Base-by-base conservation (phyloP, 257 asterid species). In the Nemophila menziesii region DNA sequence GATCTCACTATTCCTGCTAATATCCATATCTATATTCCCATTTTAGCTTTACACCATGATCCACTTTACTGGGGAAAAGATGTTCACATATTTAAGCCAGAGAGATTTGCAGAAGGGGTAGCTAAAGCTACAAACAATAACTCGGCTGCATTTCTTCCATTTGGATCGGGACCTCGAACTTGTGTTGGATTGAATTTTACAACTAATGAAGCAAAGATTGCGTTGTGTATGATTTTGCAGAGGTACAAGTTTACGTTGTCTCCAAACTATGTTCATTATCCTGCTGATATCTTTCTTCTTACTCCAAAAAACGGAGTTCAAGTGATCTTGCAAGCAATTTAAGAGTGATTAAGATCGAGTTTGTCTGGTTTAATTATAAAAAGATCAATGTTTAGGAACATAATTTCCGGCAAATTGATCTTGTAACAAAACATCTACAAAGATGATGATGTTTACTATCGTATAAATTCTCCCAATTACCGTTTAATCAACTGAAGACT, bases 101-200 rank as follows among this genome's bases (percentile, higher is more conserved):
- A 78, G 12, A 78, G 89, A 63, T 78, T 78, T 43, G 63, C 62
- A 0, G 48, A 21, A 44, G 89, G 83, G 27, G 58, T 78, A 20
- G 67, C 75, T 51, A 74, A 74, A 58, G 83, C 89, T 46, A 70
- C 78, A 44, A 71, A 71, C 54, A 68, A 68, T 39, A 63, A 68
- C 21, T 22, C 43, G 11, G 71, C 73, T 22, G 74, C 89, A 4
- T 78, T 70, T 39, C 16, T 74, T 0, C 89, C 89, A 0, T 78
- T 78, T 11, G 89, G 89, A 11, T 16, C 64, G 56, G 89, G 83
- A 27, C 69, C 73, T 33, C 60, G 78, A 17, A 74, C 80, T 58
- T 78, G 89, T 53, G 83, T 68, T 0, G 89, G 83, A 23, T 55
- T 71, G 27, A 74, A 74, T 51, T 71, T 78, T 48, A 59, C 80